A percentile compares a stretch with the other conserved stretches of the same genome.
phyloP scores from a whole-genome alignment of 805 yeast genomes.

The Hanseniaspora valbyensis region DNA sequence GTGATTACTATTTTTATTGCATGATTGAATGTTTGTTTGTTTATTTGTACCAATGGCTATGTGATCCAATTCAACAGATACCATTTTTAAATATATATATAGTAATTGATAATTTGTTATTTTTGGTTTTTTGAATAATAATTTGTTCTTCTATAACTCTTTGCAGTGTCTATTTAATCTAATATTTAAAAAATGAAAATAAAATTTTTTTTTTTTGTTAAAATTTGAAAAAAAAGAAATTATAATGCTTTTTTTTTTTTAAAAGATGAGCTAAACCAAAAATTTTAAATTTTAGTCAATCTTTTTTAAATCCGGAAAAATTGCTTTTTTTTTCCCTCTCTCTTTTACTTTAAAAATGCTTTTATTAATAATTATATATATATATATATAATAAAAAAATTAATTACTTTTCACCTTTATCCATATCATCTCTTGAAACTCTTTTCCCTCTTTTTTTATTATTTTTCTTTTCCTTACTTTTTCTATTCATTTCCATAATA shows the following conservation, averaged over 20 bases:
- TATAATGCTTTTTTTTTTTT: too few species aligned
- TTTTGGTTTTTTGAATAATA: background rate
- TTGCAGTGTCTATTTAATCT: background rate
- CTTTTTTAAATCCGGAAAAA: background rate
- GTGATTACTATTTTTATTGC: conserved; percentile 6
- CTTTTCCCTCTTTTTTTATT: conserved; percentile 28
- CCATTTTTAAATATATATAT: background rate
- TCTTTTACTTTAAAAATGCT: too few species aligned
- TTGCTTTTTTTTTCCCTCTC: background rate
- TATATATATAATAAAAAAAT: background rate
- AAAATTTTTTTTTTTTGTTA: background rate
- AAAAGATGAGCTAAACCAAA: too few species aligned
- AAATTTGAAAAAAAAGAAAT: background rate
- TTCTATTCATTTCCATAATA: conserved; percentile 56
- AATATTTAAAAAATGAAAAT: background rate
- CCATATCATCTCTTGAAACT: conserved; percentile 37
- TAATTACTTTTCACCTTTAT: conserved; percentile 36
- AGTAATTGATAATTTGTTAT: too few species aligned
- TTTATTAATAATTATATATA: background rate
- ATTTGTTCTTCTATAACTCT: too few species aligned
- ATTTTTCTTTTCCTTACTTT: conserved; percentile 47
- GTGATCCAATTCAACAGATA: conserved; percentile 8
- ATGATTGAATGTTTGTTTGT: conserved; percentile 13
- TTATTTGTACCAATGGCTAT: conserved; percentile 15
- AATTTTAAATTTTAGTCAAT: too few species aligned